A percentile compares a stretch with the other conserved stretches of the same genome.
Conservation (phyloP, 1,139 yeast genomes). For the Spathaspora jeffriesii region DNA sequence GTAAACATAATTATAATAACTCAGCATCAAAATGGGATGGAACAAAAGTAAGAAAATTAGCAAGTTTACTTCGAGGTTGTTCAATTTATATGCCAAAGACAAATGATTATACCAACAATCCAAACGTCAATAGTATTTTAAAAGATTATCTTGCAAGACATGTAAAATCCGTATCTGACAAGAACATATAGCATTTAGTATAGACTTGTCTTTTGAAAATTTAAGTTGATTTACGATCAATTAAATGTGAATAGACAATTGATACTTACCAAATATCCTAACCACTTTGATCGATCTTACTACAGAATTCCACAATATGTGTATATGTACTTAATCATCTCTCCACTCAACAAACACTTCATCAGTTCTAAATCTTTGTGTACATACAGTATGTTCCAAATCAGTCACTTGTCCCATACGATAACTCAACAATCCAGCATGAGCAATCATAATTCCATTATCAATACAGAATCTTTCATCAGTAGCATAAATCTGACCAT, state of each 20-base stretch:
- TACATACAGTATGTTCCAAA: constrained; percentile 76
- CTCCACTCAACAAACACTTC: constrained; percentile 93
- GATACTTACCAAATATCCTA: constrained; percentile 1
- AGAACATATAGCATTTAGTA: constrained; percentile 7
- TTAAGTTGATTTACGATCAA: constrained; percentile 24
- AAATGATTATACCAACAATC: constrained; percentile 7
- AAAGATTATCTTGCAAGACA: constrained; percentile 8
- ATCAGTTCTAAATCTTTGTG: constrained; percentile 93
- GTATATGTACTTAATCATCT: constrained; percentile 39
- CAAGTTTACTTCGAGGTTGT: constrained; percentile 47
- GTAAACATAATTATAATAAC: constrained; percentile 38
- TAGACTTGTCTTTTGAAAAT: constrained; percentile 17
- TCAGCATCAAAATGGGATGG: constrained; percentile 51
- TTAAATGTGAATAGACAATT: not conserved
- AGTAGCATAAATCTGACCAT: constrained; percentile 88
- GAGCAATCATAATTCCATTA: constrained; percentile 99
- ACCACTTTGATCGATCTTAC: not conserved
- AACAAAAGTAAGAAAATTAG: constrained; percentile 42
- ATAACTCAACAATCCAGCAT: constrained; percentile 88
- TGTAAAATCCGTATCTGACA: constrained; percentile 43
- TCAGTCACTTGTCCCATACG: constrained; percentile 74
- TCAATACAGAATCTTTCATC: constrained; percentile 97
- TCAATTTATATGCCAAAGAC: not conserved
- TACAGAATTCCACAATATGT: not conserved
- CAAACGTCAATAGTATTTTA: constrained; percentile 8